Percentiles rank a stretch among this genome's conserved stretches.
phyloP scores from a whole-genome alignment of 345 rosid species.

The Aethionema arabicum region DNA sequence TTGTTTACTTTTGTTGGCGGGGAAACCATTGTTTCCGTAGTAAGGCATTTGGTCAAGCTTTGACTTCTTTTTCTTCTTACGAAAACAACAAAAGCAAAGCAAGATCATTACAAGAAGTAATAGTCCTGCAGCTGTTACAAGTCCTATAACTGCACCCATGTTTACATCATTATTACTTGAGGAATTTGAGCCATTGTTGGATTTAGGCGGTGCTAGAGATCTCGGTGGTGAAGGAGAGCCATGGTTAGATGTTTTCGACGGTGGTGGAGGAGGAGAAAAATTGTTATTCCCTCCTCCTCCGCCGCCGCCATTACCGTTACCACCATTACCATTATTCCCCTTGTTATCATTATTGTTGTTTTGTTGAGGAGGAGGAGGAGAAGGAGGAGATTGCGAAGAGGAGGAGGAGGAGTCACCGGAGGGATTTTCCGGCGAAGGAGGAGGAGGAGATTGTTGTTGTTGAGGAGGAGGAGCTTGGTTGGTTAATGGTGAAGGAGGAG shows the following conservation, averaged over 20 bases:
- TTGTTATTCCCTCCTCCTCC: conserved; percentile 9
- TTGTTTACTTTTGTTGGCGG: conserved; percentile 25
- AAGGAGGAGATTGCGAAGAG: conserved; percentile 28
- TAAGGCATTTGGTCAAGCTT: conserved; percentile 35
- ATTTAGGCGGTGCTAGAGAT: conserved; percentile 30
- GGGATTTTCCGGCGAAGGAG: conserved; percentile 19
- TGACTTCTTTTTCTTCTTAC: conserved; percentile 46
- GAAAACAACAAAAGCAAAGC: conserved; percentile 39
- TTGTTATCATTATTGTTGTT: conserved; percentile 8
- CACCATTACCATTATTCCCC: background rate
- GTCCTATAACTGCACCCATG: conserved; percentile 39
- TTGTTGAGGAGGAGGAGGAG: conserved; percentile 17
- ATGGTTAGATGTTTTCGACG: conserved; percentile 16
- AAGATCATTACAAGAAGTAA: conserved; percentile 42
- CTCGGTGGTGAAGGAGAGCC: conserved; percentile 20
- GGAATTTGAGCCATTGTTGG: conserved; percentile 18
- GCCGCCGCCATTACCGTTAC: background rate
- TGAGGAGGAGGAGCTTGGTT: conserved; percentile 30
- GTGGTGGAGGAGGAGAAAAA: conserved; percentile 27
- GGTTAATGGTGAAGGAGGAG: conserved; percentile 31
- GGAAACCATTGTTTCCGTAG: conserved; percentile 28
- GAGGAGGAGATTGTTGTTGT: conserved; percentile 33
- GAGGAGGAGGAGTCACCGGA: conserved; percentile 17
- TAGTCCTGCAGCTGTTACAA: conserved; percentile 46
- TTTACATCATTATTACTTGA: conserved; percentile 16